Base-by-base conservation (phyloP, 2,329 filamentous ascomycete genomes). In the Macrophomina tecta region DNA sequence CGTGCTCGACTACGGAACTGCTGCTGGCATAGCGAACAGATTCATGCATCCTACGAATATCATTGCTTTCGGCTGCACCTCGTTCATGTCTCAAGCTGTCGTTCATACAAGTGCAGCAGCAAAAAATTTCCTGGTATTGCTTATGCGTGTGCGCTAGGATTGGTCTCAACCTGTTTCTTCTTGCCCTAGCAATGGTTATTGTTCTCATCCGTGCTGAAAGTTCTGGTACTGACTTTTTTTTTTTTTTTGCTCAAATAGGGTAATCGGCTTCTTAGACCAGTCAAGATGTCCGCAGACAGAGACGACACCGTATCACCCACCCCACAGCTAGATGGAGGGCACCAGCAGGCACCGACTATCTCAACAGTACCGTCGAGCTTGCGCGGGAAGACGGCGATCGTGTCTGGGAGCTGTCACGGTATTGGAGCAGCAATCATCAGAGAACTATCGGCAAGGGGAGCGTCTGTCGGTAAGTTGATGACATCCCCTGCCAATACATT, bases 351-450 rank as follows among this genome's bases (percentile, higher is more conserved):
- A 5, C 32, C 52, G 14, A 18, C n/a, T 16, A 34, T 55, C n/a
- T 55, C 52, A 34, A 55, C 14, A 40, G 52, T 55, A 28, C 52
- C 52, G n/a, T 55, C 52, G 32, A 55, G 56, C 9, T 68, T 73
- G 32, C 69, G 53, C 1, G 70, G 68, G 5, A 73, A 71, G 62
- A 71, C 74, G 9, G 80, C 80, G 36, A 79, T 83, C 30, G 77
- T 83, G 1, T 82, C 80, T 1, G 81, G 81, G 3, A 77, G 74
- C 14, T 78, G 77, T 7, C 74, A 80, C 48, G 80, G 80, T 9
- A 81, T 84, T 6, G 82, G 82, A 28, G 74, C 73, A 28, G 77
- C 73, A 18, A 80, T 83, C 38, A 82, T 79, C 9, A 70, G 77
- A 40, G 78, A 80, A 34, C 70, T 83, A 6, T 80, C 80, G 12